These are phyloP conservation scores for Erodium chrysanthum DNA, from an alignment of 441 rosid genomes.

Conservation along the genomic window DNA sequence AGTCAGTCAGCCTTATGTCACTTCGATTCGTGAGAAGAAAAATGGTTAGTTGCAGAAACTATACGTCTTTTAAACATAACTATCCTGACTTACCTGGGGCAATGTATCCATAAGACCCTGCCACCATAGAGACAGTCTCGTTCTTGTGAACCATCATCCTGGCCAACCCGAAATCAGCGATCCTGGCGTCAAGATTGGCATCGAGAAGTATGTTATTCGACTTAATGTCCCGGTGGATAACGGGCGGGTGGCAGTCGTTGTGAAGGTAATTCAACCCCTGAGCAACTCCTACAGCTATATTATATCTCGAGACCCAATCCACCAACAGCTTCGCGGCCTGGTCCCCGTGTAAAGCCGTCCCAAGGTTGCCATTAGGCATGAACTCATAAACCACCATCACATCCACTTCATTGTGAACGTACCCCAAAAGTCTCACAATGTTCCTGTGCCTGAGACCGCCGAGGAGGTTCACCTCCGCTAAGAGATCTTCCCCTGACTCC, in stretches of 20 bases:
- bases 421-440: conserved; percentile 57
- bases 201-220: conserved; percentile 65
- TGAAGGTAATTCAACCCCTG: conserved; percentile 69
- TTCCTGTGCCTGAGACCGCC: conserved; percentile 64
- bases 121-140: conserved; percentile 72
- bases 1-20: too few species aligned
- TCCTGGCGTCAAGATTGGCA: conserved; percentile 52
- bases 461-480: conserved; percentile 52
- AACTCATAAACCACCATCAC: conserved; percentile 60
- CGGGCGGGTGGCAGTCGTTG: conserved; percentile 59
- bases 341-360: conserved; percentile 48
- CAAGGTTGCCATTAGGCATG: conserved; percentile 74
- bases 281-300: conserved; percentile 65
- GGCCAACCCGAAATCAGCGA: conserved; percentile 77
- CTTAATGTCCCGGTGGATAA: conserved; percentile 75
- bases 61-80: too few species aligned
- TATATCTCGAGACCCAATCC: conserved; percentile 69
- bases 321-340: conserved; percentile 33
- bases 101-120: conserved; percentile 72
- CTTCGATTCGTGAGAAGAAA: too few species aligned
- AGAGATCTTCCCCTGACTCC: conserved; percentile 36
- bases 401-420: conserved; percentile 57
- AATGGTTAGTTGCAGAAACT: too few species aligned
- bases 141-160: conserved; percentile 64
- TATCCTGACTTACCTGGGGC: conserved; percentile 57